Evolutionary conservation across 148 eudicot genomes (phyloP), one percentile per base, ranked within the genome.

Genomic region (Cornus suecica): DNA sequence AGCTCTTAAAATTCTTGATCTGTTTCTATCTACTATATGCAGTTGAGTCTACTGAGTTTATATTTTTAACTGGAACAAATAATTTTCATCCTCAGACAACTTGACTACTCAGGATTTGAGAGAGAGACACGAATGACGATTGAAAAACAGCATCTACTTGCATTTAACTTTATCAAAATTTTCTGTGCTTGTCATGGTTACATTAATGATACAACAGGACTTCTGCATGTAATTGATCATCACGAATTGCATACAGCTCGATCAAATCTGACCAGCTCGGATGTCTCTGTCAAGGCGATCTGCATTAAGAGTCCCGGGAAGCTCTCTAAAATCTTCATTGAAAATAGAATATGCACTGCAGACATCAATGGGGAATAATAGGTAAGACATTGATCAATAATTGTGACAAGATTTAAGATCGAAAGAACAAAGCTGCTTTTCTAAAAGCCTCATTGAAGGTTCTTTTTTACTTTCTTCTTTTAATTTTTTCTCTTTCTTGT

Each of bases 281-380:
- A 95, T 81, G 86, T 95, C 99, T 87, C 97, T 88, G 71, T 95
- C 97, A 29, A 95, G 78, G 60, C 97, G 90, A 25, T 93, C 99
- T 65, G 99, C 99, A 67, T 95, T 93, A 23, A 90, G 86, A 13
- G 99, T 95, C 58, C 99, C 97, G 8, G 99, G 99, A 67, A 95
- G 90, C 87, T 95, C 99, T 83, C 97, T 85, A 68, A 95, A 95
- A 78, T 88, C 94, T 84, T 92, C 97, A 70, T 95, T 95, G 84
- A 95, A 95, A 84, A 95, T 87, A 24, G 99, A 95, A 84, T 95
- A 91, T 58, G 99, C 97, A 77, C 98, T 94, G 92, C 81, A 82
- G 37, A 68, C 34, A 56, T n/a, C 62, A 37, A 68, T 4, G 23
- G 73, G 16, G 66, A 42, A 0, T 9, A 31, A 45, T 42, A 51